A percentile compares a stretch with the other conserved stretches of the same genome.
Conservation (phyloP, 2,329 filamentous ascomycete genomes). For the Hymenoscyphus albidus region DNA sequence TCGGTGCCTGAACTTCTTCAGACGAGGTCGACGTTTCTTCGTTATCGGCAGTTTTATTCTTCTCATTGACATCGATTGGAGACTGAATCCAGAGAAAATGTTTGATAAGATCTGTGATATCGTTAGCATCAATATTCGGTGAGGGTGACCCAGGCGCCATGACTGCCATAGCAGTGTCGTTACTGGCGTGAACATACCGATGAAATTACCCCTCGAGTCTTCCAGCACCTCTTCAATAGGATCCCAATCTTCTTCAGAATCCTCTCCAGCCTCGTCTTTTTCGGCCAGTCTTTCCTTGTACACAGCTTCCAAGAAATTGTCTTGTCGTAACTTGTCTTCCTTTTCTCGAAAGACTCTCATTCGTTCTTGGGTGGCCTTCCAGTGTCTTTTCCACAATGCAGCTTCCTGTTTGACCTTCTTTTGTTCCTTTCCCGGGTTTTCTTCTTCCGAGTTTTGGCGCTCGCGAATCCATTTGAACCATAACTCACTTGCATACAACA, state of each 20-base stretch:
- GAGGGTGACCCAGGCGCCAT: background rate
- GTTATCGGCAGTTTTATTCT: background rate
- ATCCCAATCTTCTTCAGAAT: constrained; percentile 42
- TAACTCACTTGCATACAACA: constrained; percentile 42
- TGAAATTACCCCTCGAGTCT: constrained; percentile 42
- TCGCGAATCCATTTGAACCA: constrained; percentile 47
- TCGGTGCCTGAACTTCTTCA: background rate
- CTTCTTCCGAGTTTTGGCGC: constrained; percentile 44
- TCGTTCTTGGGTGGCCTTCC: constrained; percentile 42
- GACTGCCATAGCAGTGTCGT: background rate
- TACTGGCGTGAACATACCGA: constrained; percentile 35
- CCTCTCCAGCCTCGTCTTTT: constrained; percentile 24
- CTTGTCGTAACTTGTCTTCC: constrained; percentile 42
- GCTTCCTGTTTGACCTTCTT: constrained; percentile 48
- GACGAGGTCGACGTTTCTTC: constrained; percentile 1
- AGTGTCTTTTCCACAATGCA: constrained; percentile 45
- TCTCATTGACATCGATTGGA: background rate
- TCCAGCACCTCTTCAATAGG: constrained; percentile 46
- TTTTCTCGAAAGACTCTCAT: constrained; percentile 38
- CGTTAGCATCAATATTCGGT: background rate
- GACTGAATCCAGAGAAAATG: constrained; percentile 22
- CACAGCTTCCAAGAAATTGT: constrained; percentile 42
- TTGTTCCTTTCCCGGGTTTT: constrained; percentile 44
- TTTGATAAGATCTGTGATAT: constrained; percentile 33
- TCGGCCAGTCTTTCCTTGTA: constrained; percentile 40